A percentile compares a stretch with the other conserved stretches of the same genome.
Conservation (phyloP, 768 basidiomycete genomes). For the Rhodotorula kratochvilovae region DNA sequence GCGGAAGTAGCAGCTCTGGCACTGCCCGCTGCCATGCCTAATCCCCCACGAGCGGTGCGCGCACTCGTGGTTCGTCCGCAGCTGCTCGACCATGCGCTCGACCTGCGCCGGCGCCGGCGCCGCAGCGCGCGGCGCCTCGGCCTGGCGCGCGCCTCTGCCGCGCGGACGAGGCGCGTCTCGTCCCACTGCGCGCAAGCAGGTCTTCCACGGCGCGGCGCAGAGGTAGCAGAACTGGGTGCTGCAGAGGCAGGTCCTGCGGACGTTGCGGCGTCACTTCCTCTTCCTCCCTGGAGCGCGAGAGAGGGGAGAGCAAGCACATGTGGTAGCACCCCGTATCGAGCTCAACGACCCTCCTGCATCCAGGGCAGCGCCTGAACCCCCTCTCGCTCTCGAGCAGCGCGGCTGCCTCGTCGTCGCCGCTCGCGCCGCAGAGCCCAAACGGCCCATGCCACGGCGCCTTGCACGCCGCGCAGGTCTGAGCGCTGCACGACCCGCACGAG, state of each 20-base stretch:
- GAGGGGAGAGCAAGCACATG: constrained; percentile 46
- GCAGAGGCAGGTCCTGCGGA: constrained; percentile 53
- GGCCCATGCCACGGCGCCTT: constrained; percentile 17
- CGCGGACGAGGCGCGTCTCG: constrained; percentile 51
- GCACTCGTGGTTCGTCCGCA: constrained; percentile 54
- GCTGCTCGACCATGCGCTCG: constrained; percentile 55
- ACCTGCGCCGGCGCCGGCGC: constrained; percentile 47
- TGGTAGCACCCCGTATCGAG: constrained; percentile 60
- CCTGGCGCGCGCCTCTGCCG: constrained; percentile 47
- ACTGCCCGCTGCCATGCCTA: neutral
- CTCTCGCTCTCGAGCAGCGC: constrained; percentile 52
- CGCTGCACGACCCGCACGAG: neutral
- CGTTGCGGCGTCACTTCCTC: neutral
- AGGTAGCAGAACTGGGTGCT: constrained; percentile 60
- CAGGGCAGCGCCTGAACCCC: constrained; percentile 63
- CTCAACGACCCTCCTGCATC: constrained; percentile 59
- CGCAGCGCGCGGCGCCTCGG: too few relatives aligned
- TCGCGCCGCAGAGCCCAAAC: constrained; percentile 38
- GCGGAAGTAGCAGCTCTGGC: constrained; percentile 44
- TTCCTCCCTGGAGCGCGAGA: neutral
- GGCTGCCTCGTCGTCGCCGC: constrained; percentile 52
- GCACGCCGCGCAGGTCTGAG: constrained; percentile 11
- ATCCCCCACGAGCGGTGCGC: constrained; percentile 23
- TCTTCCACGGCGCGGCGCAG: constrained; percentile 62
- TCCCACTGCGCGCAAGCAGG: constrained; percentile 66